These are phyloP conservation scores for Colletotrichum sp. DNA, from an alignment of 2,329 filamentous ascomycete genomes.

Conservation along the genomic window DNA sequence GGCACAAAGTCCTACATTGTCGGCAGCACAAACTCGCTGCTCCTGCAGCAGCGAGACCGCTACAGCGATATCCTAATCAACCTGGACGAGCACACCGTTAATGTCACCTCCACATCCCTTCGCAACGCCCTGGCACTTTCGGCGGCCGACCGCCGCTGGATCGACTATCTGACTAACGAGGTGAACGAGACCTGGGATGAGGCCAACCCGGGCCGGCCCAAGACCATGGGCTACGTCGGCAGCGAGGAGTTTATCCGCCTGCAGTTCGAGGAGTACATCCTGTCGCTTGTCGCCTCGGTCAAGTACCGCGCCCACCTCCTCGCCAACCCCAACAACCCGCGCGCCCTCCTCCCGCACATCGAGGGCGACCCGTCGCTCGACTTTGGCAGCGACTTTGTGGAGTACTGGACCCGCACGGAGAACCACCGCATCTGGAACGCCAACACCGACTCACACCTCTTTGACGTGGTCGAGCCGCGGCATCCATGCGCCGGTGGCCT, in stretches of 20 bases:
- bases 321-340: conserved; percentile 60
- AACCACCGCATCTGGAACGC: conserved; percentile 90
- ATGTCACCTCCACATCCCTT: conserved; percentile 80
- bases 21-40: conserved; percentile 92
- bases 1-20: conserved; percentile 98
- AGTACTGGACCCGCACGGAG: conserved; percentile 86
- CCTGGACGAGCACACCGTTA: conserved; percentile 87
- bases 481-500: conserved; percentile 94
- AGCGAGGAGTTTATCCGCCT: conserved; percentile 97
- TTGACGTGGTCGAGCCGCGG: conserved; percentile 90
- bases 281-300: conserved; percentile 84
- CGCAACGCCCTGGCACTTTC: conserved; percentile 79
- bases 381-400: conserved; percentile 83
- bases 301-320: conserved; percentile 82
- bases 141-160: conserved; percentile 90
- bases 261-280: conserved; percentile 95
- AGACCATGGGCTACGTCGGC: conserved; percentile 91
- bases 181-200: conserved; percentile 98
- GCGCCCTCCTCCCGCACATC: conserved; percentile 65
- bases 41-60: conserved; percentile 91
- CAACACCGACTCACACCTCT: conserved; percentile 83
- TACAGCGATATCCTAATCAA: conserved; percentile 98
- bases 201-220: conserved; percentile 84
- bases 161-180: conserved; percentile 91
- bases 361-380: conserved; percentile 87